Conservation (phyloP, 2,329 filamentous ascomycete genomes). For the Arthrinium puccinioides region DNA sequence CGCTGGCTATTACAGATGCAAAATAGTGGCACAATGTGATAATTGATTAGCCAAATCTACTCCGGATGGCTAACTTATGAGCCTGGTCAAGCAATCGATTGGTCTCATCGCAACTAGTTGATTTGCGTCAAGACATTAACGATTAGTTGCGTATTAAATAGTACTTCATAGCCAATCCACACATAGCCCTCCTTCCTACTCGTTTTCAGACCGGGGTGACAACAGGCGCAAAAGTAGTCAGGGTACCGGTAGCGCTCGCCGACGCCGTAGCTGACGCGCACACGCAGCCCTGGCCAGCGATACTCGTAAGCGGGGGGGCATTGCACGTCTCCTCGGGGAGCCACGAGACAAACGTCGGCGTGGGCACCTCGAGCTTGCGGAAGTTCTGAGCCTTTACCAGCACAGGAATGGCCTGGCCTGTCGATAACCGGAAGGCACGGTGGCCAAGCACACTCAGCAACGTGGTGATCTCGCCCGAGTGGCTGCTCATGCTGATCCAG, state of each 20-base stretch:
- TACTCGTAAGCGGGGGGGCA: conserved; percentile 35
- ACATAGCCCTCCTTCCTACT: not conserved
- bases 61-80: too few species aligned
- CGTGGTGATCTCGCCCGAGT: conserved; percentile 48
- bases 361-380: conserved; percentile 12
- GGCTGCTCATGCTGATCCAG: conserved; percentile 53
- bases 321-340: conserved; percentile 34
- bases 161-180: not conserved
- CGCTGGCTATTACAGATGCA: too few species aligned
- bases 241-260: conserved; percentile 6
- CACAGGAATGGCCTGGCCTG: conserved; percentile 61
- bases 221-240: conserved; percentile 7
- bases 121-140: too few species aligned
- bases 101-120: too few species aligned
- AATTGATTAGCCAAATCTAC: too few species aligned
- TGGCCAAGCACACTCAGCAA: conserved; percentile 52
- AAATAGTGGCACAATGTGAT: too few species aligned
- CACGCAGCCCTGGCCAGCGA: conserved; percentile 32
- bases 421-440: conserved; percentile 53
- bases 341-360: conserved; percentile 27
- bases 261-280: conserved; percentile 20
- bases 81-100: too few species aligned
- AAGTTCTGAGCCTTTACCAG: conserved; percentile 52
- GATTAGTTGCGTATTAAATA: not conserved
- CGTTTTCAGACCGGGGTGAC: not conserved